phyloP scores from a whole-genome alignment of 129 eudicot genomes.

The Silybum marianum region DNA sequence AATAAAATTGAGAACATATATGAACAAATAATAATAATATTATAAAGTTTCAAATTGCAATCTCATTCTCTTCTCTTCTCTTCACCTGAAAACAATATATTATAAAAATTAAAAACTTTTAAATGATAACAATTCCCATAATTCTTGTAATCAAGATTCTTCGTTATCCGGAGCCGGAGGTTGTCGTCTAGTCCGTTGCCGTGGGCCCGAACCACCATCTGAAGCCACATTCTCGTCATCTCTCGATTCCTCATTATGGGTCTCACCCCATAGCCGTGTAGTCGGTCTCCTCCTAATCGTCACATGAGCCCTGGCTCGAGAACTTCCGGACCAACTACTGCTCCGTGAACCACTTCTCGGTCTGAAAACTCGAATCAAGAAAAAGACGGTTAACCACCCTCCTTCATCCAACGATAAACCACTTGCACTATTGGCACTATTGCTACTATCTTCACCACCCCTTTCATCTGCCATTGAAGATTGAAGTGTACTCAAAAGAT shows the following conservation, averaged over 20 bases:
- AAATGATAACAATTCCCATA: neutral
- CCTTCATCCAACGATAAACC: conserved; percentile 66
- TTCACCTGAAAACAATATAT: conserved; percentile 29
- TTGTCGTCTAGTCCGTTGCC: conserved; percentile 22
- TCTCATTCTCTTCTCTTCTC: conserved; percentile 21
- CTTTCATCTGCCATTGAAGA: conserved; percentile 69
- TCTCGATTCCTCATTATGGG: conserved; percentile 51
- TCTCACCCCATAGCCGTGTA: conserved; percentile 80
- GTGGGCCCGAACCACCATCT: conserved; percentile 53
- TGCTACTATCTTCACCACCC: conserved; percentile 40
- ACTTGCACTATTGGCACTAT: neutral
- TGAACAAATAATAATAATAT: conserved; percentile 38
- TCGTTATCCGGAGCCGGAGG: conserved; percentile 41
- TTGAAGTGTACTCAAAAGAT: conserved; percentile 73
- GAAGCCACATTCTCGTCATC: conserved; percentile 60
- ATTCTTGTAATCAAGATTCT: conserved; percentile 24
- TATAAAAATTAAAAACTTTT: neutral
- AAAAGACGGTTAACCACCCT: conserved; percentile 73
- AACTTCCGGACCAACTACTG: conserved; percentile 63
- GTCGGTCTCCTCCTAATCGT: conserved; percentile 70
- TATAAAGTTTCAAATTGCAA: conserved; percentile 23
- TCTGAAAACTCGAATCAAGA: conserved; percentile 68
- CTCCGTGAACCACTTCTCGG: conserved; percentile 56
- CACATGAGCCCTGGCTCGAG: conserved; percentile 61
- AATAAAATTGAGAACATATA: conserved; percentile 23